Conservation (phyloP, 2,329 filamentous ascomycete species). For the Colletotrichum liriopes region DNA sequence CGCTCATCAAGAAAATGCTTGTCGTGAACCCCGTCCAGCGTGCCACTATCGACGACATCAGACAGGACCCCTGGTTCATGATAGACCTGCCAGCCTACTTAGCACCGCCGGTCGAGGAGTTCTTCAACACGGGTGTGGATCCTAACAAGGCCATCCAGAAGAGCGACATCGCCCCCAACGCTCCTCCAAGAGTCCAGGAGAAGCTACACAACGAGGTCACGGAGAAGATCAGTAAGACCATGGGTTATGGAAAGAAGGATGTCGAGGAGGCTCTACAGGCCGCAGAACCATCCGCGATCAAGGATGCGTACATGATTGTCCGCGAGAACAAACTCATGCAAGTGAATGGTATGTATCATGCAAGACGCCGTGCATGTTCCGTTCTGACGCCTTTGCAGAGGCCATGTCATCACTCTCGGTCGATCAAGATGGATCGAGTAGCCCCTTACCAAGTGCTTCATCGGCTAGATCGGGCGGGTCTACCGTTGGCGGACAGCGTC, state of each 20-base stretch:
- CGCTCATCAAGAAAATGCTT: constrained; percentile 92
- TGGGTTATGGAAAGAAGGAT: constrained; percentile 96
- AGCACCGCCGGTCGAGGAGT: constrained; percentile 89
- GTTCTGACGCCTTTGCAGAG: constrained; percentile 46
- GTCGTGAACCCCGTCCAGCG: constrained; percentile 95
- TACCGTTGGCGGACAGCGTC: constrained; percentile 64
- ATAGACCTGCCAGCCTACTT: constrained; percentile 90
- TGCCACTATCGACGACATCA: constrained; percentile 94
- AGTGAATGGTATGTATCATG: constrained; percentile 76
- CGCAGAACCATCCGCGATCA: constrained; percentile 96
- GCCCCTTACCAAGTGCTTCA: constrained; percentile 69
- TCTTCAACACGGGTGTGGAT: constrained; percentile 93
- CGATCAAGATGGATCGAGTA: constrained; percentile 57
- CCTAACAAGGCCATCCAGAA: constrained; percentile 92
- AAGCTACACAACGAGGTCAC: constrained; percentile 94
- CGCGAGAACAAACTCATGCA: constrained; percentile 98
- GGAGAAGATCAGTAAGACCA: constrained; percentile 95
- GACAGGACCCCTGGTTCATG: constrained; percentile 93
- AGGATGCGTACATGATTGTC: constrained; percentile 98
- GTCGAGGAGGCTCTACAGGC: constrained; percentile 94
- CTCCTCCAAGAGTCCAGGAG: constrained; percentile 84
- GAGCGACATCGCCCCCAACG: constrained; percentile 84
- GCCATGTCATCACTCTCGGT: constrained; percentile 47
- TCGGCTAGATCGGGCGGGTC: constrained; percentile 70
- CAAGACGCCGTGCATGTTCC: not conserved